Percentiles rank a stretch among this genome's conserved stretches.
These are phyloP conservation scores for Lobosporangium transversale DNA, from an alignment of 192 early-diverging fungal genomes.

Conservation along the genomic window DNA sequence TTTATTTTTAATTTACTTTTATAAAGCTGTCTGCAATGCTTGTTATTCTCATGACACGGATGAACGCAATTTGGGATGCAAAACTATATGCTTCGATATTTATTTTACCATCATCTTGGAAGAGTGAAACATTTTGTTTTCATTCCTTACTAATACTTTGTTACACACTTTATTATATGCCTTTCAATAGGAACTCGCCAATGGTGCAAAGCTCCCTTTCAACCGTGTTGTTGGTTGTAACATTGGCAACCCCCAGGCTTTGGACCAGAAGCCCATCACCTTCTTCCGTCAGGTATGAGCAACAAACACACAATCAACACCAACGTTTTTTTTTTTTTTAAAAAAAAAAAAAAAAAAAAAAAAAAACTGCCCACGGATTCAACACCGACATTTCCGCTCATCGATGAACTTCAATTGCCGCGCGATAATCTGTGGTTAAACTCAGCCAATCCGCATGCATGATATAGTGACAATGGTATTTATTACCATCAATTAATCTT, in stretches of 20 bases:
- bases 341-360: no score
- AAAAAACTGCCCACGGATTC: constrained; percentile 7
- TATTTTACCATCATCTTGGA: no score
- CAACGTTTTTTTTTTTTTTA: not conserved
- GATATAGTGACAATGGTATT: no score
- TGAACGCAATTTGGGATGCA: no score
- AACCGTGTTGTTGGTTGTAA: constrained; percentile 54
- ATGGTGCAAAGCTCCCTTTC: constrained; percentile 41
- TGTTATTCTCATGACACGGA: no score
- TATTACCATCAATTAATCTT: no score
- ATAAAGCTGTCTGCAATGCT: not conserved
- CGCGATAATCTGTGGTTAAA: constrained; percentile 20
- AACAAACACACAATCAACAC: not conserved
- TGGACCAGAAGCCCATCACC: constrained; percentile 83
- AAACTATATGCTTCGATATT: no score
- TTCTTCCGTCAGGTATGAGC: constrained; percentile 91
- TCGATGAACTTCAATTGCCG: constrained; percentile 21
- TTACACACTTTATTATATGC: not conserved
- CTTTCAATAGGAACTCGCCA: constrained; percentile 49
- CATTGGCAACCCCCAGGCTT: constrained; percentile 58
- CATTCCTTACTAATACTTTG: no score
- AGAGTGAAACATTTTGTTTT: no score
- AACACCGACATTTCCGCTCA: constrained; percentile 61
- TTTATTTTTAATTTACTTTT: not conserved
- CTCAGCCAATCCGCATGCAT: not conserved